These are phyloP conservation scores for Macrotyloma uniflorum DNA, from an alignment of 306 rosid genomes.

Conservation along the genomic window DNA sequence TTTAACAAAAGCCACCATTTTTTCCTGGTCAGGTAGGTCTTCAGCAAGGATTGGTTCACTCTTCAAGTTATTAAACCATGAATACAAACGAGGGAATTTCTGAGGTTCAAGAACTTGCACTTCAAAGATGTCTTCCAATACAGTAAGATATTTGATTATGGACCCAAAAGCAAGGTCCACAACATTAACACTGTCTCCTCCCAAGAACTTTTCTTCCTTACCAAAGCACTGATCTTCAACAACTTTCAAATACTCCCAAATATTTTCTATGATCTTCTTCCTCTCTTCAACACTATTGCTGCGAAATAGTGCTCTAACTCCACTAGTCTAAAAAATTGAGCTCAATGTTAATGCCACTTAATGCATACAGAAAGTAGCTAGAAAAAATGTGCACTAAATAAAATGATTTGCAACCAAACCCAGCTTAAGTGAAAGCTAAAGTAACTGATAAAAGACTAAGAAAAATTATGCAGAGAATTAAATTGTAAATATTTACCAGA, in stretches of 20 bases:
- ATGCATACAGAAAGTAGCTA: too few species aligned
- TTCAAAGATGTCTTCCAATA: constrained; percentile 21
- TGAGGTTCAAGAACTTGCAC: constrained; percentile 30
- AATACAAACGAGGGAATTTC: constrained; percentile 33
- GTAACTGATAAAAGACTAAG: too few species aligned
- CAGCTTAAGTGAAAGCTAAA: too few species aligned
- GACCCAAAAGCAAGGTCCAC: constrained; percentile 49
- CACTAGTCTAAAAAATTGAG: not conserved
- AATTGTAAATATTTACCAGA: not conserved
- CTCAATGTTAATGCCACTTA: too few species aligned
- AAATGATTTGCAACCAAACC: too few species aligned
- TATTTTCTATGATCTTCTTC: constrained; percentile 9
- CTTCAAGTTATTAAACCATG: constrained; percentile 39
- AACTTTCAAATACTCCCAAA: constrained; percentile 30
- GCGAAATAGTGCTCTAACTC: not conserved
- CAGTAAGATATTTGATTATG: not conserved
- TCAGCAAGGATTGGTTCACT: constrained; percentile 28
- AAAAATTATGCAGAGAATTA: too few species aligned
- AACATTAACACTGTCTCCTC: constrained; percentile 40
- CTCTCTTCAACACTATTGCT: not conserved
- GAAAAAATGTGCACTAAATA: too few species aligned
- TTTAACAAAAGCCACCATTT: not conserved
- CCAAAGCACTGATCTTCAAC: constrained; percentile 36
- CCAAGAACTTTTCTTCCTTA: constrained; percentile 33
- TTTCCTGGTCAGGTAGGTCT: constrained; percentile 36